Evolutionary conservation across 176 grass and related monocot genomes (phyloP), one percentile per base, ranked within the genome.

Genomic region (Triticum monococcum): DNA sequence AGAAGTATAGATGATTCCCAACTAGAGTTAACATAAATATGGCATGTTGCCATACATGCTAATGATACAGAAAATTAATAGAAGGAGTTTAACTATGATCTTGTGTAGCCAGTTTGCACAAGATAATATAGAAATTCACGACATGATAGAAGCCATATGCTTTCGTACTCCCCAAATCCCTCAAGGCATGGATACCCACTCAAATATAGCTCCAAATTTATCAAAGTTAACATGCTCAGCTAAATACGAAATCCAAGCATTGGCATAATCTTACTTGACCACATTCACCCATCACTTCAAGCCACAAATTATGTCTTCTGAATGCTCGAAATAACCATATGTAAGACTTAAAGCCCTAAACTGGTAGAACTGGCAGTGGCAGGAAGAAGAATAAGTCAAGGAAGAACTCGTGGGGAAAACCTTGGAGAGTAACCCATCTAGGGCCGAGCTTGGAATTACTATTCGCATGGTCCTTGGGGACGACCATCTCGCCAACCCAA

Each of bases 401-500:
- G 18, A 82, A 46, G 30, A 78, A 30, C 33, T 64, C 36, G 4
- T 3, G 25, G 35, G 36, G 73, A 74, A 70, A 77, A 98, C 91
- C 91, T 98, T 95, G 22, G 93, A 87, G 62, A 94, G 96, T 18
- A 95, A 94, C 25, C 89, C 93, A 84, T 95, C 88, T 31, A 89
- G 40, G 93, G 46, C 4, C 93, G 23, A 95, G 88, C 83, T 98
- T 98, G 86, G 94, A 98, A 63, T 98, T 98, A 86, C 96, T 95
- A 77, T 98, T 88, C 24, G 67, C 85, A 84, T 95, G 91, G 68
- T 95, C 87, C 83, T 88, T 93, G 57, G 89, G 93, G 31, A 98
- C 93, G 16, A 98, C 95, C 77, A 91, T 91, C 84, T 95, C 93
- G 63, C 95, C 95, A 63, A 95, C 91, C 95, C 91, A 98, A 80